Evolutionary conservation across 495 filamentous ascomycete genomes (phyloP), one percentile per base, ranked within the genome.

Genomic region (Usnea hakonensis): DNA sequence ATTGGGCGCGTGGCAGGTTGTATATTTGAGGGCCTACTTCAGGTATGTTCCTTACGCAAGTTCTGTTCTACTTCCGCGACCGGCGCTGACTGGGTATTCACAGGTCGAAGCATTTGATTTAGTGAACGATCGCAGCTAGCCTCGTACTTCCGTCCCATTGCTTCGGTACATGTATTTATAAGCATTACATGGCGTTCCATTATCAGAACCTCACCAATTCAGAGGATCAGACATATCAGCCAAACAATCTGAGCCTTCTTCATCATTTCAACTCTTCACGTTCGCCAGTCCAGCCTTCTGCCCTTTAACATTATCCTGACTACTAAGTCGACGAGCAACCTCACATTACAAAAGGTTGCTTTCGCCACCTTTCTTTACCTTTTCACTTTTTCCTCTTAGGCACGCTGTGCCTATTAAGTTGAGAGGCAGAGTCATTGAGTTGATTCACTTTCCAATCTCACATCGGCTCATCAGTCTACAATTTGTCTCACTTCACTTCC

Each of bases 11-110:
- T 98, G 94, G 94, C 94, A 98, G 83, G 88, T 98, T 70, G 85
- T 97, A 67, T 97, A 98, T 75, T 79, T 98, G 75, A 82, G 94
- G 76, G 92, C 94, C 69, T 98, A 98, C 80, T 98, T 98, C 80
- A 85, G 94, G 82, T 89, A 67, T 65, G 77, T 76, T 57, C n/a
- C 23, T 36, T 37, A 56, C 3, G 21, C 54, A 40, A n/a, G 40
- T 26, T 17, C 23, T 63, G 1, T 48, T 37, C 13, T 19, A 43
- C 44, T 17, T 54, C 37, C 40, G 21, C 14, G 54, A 23, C 35
- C 56, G 55, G 61, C 33, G 44, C 14, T 57, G 40, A 64, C 59
- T 32, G 35, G 48, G 53, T n/a, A 37, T 21, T 4, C 54, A n/a
- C 55, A 84, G 81, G 72, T 91, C 88, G 67, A 94, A 94, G 84